Evolutionary conservation across 768 basidiomycete species (phyloP), one percentile per base, ranked within the genome.

Genomic region (Obba rivulosa): DNA sequence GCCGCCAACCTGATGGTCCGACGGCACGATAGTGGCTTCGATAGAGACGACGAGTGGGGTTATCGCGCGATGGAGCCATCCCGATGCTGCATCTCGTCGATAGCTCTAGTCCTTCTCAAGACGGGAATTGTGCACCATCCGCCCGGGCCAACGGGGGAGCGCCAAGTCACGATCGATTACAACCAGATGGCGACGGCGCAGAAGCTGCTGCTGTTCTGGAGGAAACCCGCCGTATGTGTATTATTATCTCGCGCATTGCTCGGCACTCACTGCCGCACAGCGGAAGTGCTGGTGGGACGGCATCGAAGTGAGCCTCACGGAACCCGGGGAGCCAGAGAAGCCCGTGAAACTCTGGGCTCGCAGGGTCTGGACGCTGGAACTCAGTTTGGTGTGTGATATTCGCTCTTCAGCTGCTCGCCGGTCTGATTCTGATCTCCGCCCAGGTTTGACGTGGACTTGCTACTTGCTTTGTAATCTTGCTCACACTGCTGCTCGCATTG

Each of bases 201-300:
- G 66, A 99, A 99, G 71, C 73, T 99, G 38, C 70, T 99, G 34
- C 64, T 99, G 35, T 99, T 99, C 76, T 99, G 96, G 96, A 78
- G 96, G 64, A 99, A 99, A 67, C 96, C 96, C 38, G 96, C 96
- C n/a, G 95, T 96, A 68, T 57, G 92, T 81, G 16, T 34, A 51
- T 54, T 17, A 38, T 46, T 49, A 14, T 48, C n/a, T 37, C 18
- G 13, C 43, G 14, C 43, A 43, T 22, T 38, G 28, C 28, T 31
- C 28, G 28, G 42, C 23, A 9, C 13, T 48, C 43, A 23, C 17
- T 41, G 18, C 18, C 31, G n/a, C 25, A 13, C 55, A 97, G 94
- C 77, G 96, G 36, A 98, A 99, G 72, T 98, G 95, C 69, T 99
- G 96, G 96, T 99, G 96, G 96, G 96, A 99, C 58, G 95, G 95